Conservation (phyloP, 78 protist species). For the Guillardia theta region DNA sequence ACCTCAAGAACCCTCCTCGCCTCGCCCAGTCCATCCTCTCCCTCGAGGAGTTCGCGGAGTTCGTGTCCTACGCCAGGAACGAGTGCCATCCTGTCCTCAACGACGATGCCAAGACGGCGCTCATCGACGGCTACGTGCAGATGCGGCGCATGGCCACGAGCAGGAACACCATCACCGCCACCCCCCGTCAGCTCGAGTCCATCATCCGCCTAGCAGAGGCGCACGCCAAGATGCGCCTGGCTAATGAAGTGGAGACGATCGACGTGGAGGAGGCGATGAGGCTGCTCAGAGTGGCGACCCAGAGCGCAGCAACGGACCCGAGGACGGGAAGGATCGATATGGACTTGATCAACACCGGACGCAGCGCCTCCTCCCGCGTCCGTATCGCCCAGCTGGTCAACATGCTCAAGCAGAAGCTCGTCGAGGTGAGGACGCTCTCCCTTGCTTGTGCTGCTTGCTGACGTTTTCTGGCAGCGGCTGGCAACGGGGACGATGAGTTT, state of each 20-base stretch:
- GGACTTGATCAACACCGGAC: slow-evolving; percentile 83
- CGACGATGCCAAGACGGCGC: slow-evolving; percentile 76
- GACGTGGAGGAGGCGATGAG: slow-evolving; percentile 86
- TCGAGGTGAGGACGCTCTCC: background rate
- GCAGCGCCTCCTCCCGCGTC: slow-evolving; percentile 20
- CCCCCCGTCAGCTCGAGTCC: slow-evolving; percentile 98
- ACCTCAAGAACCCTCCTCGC: slow-evolving; percentile 4
- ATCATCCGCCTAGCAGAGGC: slow-evolving; percentile 93
- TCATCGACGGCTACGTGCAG: slow-evolving; percentile 74
- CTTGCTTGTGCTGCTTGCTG: background rate
- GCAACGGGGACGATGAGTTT: background rate
- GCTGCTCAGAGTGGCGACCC: slow-evolving; percentile 80
- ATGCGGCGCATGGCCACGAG: slow-evolving; percentile 55
- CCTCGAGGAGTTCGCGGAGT: background rate
- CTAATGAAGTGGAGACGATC: background rate
- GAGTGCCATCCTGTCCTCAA: slow-evolving; percentile 75
- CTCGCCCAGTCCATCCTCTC: background rate
- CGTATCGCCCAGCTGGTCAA: background rate
- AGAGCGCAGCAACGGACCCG: slow-evolving; percentile 85
- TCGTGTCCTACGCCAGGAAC: slow-evolving; percentile 82
- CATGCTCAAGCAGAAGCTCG: background rate
- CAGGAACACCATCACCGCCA: slow-evolving; percentile 87
- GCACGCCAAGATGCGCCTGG: slow-evolving; percentile 69
- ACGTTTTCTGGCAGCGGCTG: background rate
- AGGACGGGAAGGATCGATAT: slow-evolving; percentile 89